Base-by-base conservation (phyloP, 805 yeast species). In the Saccharomyces eubayanus region DNA sequence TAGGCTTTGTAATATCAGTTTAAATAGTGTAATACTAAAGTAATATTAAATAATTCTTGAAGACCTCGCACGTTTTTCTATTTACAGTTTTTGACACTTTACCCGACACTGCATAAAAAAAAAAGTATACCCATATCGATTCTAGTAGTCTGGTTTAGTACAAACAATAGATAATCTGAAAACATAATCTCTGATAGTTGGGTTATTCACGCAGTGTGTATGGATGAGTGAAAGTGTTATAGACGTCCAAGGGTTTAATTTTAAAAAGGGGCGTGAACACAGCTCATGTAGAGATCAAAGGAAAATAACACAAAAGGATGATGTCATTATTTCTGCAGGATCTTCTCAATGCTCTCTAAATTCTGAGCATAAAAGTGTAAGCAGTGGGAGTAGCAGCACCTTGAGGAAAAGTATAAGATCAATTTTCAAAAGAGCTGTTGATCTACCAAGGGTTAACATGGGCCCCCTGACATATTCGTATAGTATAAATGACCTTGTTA, bases 401-500 rank as follows among this genome's bases (percentile, higher is more conserved):
- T 36, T 59, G 51, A 52, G 52, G 8, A 56, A 50, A 47, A 58
- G 55, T 31, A 45, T 62, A 4, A 58, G 50, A 36, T 50, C 55
- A 1, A 54, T 62, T 14, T 46, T 59, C 12, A 58, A 50, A 43
- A 60, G 52, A 30, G 58, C 63, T 5, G 50, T 65, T 3, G 60
- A 53, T 9, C 48, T 59, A 6, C 40, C 54, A 27, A 36, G 47
- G 8, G 47, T 47, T 14, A 54, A 56, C 49, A 41, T 58, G 8
- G 68, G 70, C 2, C 68, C 69, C 6, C 50, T 61, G 45, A 64
- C 68, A 20, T 60, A 63, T 50, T 57, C 64, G 5, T 56, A 57
- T 21, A 57, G 63, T 0, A 57, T 59, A 24, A 51, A 52, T n/a
- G 63, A 62, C 24, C 45, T 58, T 28, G 43, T 36, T 36, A 12